Percentiles rank a stretch among this genome's conserved stretches.
Conservation (phyloP, 1,139 yeast genomes). For the Candida tropicalis region DNA sequence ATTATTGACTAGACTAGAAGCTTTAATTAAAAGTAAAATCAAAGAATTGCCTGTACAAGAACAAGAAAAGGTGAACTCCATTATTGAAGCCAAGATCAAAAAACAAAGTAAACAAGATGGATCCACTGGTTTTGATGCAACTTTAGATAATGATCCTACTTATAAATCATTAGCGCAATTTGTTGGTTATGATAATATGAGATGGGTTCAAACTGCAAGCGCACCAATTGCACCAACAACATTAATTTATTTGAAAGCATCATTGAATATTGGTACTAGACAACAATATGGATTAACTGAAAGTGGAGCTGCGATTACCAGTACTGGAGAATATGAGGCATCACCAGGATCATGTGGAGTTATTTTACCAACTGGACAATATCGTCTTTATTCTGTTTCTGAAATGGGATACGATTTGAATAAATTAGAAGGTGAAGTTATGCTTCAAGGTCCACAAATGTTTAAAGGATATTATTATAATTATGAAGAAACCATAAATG, state of each 20-base stretch:
- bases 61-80: constrained; percentile 19
- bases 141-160: constrained; percentile 29
- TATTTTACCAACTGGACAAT: constrained; percentile 29
- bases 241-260: constrained; percentile 34
- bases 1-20: constrained; percentile 34
- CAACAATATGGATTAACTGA: constrained; percentile 45
- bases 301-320: constrained; percentile 36
- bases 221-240: constrained; percentile 40
- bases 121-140: constrained; percentile 24
- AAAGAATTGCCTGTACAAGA: constrained; percentile 22
- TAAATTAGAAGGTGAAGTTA: constrained; percentile 32
- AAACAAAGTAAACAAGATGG: constrained; percentile 30
- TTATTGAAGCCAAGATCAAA: constrained; percentile 28
- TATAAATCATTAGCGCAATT: constrained; percentile 26
- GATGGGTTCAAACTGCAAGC: constrained; percentile 33
- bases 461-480: constrained; percentile 33
- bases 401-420: constrained; percentile 31
- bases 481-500: constrained; percentile 26
- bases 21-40: constrained; percentile 41
- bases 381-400: constrained; percentile 27
- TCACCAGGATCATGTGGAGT: constrained; percentile 41
- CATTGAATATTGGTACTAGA: constrained; percentile 34
- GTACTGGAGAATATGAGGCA: constrained; percentile 31
- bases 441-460: constrained; percentile 35
- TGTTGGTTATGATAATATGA: constrained; percentile 33